These are phyloP conservation scores for Yamagishiella unicocca DNA, from an alignment of 139 green algal species.

Conservation along the genomic window DNA sequence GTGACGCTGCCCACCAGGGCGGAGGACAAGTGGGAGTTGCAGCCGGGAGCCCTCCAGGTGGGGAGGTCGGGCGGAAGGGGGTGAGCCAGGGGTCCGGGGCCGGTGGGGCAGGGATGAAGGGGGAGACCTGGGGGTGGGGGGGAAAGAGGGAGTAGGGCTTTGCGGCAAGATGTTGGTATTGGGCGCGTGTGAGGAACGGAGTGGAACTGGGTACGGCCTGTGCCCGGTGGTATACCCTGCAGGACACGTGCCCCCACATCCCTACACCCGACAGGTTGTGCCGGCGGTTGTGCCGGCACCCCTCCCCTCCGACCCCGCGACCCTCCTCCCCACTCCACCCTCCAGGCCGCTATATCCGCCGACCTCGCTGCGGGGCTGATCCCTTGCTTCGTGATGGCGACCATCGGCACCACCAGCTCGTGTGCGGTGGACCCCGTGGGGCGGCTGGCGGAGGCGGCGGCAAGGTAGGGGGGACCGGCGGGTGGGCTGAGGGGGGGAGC, in stretches of 20 bases:
- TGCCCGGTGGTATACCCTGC: not conserved
- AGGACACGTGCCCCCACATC: not conserved
- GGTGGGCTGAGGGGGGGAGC: not conserved
- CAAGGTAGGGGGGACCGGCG: not conserved
- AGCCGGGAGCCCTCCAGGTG: slow-evolving; percentile 60
- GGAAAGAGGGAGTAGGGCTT: no score
- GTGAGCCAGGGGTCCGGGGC: no score
- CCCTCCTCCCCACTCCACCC: not conserved
- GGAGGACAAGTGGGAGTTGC: slow-evolving; percentile 68
- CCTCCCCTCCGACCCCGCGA: not conserved
- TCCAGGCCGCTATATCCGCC: slow-evolving; percentile 58
- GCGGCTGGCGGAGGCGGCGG: slow-evolving; percentile 45
- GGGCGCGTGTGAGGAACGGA: no score
- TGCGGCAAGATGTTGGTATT: no score
- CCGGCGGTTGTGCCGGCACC: not conserved
- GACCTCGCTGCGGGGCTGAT: slow-evolving; percentile 76
- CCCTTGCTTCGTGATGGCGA: slow-evolving; percentile 82
- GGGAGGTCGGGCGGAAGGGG: no score
- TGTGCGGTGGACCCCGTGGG: slow-evolving; percentile 79
- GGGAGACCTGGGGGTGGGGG: not conserved
- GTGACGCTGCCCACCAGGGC: slow-evolving; percentile 65
- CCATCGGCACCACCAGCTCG: slow-evolving; percentile 83
- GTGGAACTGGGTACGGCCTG: not conserved
- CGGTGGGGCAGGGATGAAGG: no score
- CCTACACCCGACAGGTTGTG: not conserved